Percentiles rank a stretch among this genome's conserved stretches.
Conservation (phyloP, 2,329 filamentous ascomycete genomes). For the Helotiales sp. region DNA sequence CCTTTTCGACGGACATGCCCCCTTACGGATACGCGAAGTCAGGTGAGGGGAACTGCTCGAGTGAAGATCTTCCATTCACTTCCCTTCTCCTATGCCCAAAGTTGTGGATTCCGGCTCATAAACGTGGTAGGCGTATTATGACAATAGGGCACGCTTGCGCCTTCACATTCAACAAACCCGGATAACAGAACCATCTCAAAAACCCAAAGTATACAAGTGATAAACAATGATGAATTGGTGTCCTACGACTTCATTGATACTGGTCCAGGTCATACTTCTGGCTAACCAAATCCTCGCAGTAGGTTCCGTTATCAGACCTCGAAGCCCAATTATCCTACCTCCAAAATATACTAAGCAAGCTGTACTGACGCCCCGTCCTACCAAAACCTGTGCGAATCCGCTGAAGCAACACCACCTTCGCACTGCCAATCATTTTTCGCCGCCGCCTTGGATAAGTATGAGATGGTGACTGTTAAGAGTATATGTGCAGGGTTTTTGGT, state of each 20-base stretch:
- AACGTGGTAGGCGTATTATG: no score
- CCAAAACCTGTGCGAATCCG: background rate
- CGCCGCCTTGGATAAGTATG: constrained; percentile 13
- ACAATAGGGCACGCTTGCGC: no score
- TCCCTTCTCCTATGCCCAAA: no score
- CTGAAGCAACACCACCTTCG: constrained; percentile 3
- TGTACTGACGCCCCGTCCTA: background rate
- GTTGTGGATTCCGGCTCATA: no score
- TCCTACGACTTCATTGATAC: background rate
- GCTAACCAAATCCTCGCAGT: background rate
- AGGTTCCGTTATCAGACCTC: background rate
- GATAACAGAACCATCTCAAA: background rate
- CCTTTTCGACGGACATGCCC: no score
- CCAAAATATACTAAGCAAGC: background rate
- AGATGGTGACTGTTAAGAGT: constrained; percentile 17
- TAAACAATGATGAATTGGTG: background rate
- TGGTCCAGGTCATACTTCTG: background rate
- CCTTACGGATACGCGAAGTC: no score
- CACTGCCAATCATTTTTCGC: constrained; percentile 26
- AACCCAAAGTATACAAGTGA: no score
- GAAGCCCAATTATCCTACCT: background rate
- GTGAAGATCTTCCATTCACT: no score
- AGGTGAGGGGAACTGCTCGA: no score
- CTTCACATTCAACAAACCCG: background rate
- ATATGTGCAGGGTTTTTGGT: constrained; percentile 23